phyloP scores from a whole-genome alignment of 345 rosid genomes.

The Acer yangbiense region DNA sequence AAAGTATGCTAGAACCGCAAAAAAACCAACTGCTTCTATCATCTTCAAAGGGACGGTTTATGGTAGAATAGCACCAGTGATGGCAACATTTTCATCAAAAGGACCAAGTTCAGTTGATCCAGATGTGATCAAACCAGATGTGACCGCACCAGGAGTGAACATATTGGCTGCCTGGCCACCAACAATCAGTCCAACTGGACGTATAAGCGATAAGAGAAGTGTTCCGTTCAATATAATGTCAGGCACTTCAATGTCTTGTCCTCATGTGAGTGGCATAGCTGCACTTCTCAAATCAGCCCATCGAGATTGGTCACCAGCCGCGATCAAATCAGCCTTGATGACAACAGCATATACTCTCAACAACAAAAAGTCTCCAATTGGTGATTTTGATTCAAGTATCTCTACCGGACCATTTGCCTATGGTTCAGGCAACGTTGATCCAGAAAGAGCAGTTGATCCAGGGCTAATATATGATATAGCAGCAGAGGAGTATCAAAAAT shows the following conservation, averaged over 20 bases:
- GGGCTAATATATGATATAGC: too few species aligned
- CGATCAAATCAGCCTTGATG: too few species aligned
- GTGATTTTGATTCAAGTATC: slow-evolving; percentile 2
- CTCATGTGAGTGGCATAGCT: slow-evolving; percentile 41
- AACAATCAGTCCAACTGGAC: slow-evolving; percentile 37
- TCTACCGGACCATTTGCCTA: too few species aligned
- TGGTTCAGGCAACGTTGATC: too few species aligned
- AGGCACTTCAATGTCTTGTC: slow-evolving; percentile 80
- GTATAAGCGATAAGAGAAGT: slow-evolving; percentile 51
- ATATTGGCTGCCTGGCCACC: slow-evolving; percentile 77
- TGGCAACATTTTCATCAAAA: slow-evolving; percentile 79
- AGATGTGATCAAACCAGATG: slow-evolving; percentile 61
- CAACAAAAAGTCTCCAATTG: slow-evolving; percentile 16
- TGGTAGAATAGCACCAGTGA: slow-evolving; percentile 57
- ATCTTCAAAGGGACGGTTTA: slow-evolving; percentile 56
- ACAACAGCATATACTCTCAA: slow-evolving; percentile 15
- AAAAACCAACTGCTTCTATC: slow-evolving; percentile 53
- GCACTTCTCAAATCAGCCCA: too few species aligned
- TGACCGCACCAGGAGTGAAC: neutral
- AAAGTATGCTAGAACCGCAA: slow-evolving; percentile 38
- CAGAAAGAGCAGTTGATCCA: too few species aligned
- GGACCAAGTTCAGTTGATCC: slow-evolving; percentile 46
- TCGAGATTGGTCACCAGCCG: too few species aligned
- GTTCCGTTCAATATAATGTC: slow-evolving; percentile 65
- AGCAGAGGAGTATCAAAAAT: too few species aligned